Evolutionary conservation across 1,139 yeast genomes (phyloP).

Genomic region (Komagataea norvegica): DNA sequence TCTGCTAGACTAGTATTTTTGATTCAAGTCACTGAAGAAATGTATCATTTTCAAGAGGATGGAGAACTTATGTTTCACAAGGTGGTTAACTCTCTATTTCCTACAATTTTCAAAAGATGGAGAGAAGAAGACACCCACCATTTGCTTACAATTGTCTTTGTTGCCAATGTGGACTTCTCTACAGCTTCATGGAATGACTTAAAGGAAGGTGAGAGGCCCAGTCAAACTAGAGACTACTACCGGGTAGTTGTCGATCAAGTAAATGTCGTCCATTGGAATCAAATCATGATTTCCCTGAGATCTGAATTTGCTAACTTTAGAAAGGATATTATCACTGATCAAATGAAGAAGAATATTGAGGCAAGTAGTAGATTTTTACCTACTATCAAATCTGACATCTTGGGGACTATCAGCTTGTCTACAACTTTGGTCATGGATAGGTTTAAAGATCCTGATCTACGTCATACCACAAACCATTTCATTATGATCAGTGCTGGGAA

Average conservation of each 20-base stretch:
- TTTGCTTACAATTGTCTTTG: slow-evolving; percentile 82
- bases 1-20: slow-evolving; percentile 80
- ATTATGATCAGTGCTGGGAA: slow-evolving; percentile 88
- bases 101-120: slow-evolving; percentile 87
- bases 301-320: slow-evolving; percentile 82
- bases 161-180: slow-evolving; percentile 67
- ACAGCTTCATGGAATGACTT: slow-evolving; percentile 51
- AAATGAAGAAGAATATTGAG: slow-evolving; percentile 34
- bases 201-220: slow-evolving; percentile 68
- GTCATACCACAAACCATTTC: slow-evolving; percentile 84
- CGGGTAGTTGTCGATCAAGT: slow-evolving; percentile 96
- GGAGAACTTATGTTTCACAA: slow-evolving; percentile 94
- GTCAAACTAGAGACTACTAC: slow-evolving; percentile 70
- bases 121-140: slow-evolving; percentile 83
- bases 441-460: slow-evolving; percentile 77
- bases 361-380: slow-evolving; percentile 57
- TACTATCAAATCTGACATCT: slow-evolving; percentile 80
- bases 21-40: slow-evolving; percentile 86
- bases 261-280: slow-evolving; percentile 80
- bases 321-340: slow-evolving; percentile 57
- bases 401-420: slow-evolving; percentile 85
- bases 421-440: slow-evolving; percentile 75
- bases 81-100: slow-evolving; percentile 83
- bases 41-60: slow-evolving; percentile 98
- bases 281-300: slow-evolving; percentile 83